Percentiles rank a stretch among this genome's conserved stretches.
phyloP scores from a whole-genome alignment of 2,329 filamentous ascomycete species.

The Aaosphaeria arxii region DNA sequence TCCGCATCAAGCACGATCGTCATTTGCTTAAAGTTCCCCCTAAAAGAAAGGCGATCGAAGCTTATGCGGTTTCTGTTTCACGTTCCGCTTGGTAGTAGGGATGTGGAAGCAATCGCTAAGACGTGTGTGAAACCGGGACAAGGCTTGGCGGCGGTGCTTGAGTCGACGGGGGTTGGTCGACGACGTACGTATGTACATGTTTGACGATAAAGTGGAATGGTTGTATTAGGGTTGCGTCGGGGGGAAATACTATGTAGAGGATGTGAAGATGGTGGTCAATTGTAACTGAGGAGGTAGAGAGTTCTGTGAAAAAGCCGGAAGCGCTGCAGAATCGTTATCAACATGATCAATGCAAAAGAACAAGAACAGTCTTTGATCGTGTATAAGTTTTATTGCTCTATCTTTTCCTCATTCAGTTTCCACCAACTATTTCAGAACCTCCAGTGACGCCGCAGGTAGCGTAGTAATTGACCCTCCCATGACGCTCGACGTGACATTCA shows the following conservation, averaged over 20 bases:
- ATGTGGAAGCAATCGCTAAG: conserved; percentile 1
- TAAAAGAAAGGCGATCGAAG: background rate
- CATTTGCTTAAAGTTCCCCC: background rate
- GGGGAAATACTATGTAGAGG: background rate
- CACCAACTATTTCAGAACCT: background rate
- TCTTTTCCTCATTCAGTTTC: conserved; percentile 2
- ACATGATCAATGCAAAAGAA: background rate
- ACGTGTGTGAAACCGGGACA: conserved; percentile 1
- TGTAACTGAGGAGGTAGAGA: background rate
- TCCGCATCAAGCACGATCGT: background rate
- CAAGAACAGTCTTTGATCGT: conserved; percentile 4
- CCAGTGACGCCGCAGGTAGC: background rate
- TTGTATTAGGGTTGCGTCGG: background rate
- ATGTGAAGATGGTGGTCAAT: background rate
- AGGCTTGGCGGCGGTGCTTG: conserved; percentile 5
- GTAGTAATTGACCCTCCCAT: background rate
- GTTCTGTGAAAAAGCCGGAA: background rate
- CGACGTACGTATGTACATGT: background rate
- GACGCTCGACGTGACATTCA: background rate
- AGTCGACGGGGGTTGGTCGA: background rate
- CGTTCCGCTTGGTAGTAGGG: background rate
- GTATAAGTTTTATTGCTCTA: conserved; percentile 10
- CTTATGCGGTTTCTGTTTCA: background rate
- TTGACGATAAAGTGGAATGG: background rate
- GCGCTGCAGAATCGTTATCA: background rate